Conservation (phyloP, 441 rosid species). For the Croton setiger region DNA sequence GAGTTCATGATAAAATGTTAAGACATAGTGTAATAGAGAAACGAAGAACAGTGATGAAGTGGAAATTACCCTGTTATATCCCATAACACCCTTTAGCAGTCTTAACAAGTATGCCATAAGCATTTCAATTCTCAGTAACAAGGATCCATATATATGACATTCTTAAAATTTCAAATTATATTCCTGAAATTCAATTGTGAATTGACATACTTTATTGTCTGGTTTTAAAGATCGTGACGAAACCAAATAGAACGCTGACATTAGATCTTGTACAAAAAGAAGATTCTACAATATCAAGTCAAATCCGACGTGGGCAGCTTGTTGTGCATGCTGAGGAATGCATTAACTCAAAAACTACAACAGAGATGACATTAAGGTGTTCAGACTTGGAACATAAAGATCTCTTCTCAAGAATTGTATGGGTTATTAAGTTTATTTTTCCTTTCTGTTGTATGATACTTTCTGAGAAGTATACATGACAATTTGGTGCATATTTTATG, state of each 20-base stretch:
- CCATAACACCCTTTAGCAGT: neutral
- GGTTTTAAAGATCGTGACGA: conserved; percentile 59
- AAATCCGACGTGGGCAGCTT: conserved; percentile 53
- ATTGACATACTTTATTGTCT: neutral
- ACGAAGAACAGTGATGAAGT: neutral
- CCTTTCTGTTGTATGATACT: conserved; percentile 9
- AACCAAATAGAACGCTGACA: conserved; percentile 52
- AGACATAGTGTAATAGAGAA: neutral
- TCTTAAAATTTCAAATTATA: neutral
- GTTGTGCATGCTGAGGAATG: conserved; percentile 84
- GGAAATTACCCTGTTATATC: neutral
- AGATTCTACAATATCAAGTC: conserved; percentile 37
- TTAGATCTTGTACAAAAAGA: conserved; percentile 59
- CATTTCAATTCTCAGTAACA: neutral
- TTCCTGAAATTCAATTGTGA: neutral
- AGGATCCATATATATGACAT: neutral
- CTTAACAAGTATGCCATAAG: neutral
- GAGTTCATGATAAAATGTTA: neutral
- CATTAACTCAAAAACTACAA: conserved; percentile 60
- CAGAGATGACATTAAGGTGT: conserved; percentile 72
- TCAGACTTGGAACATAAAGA: conserved; percentile 72
- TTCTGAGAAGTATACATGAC: conserved; percentile 13
- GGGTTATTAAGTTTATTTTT: conserved; percentile 24
- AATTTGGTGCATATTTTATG: conserved; percentile 21
- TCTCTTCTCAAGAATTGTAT: conserved; percentile 80